Percentiles rank a stretch among this genome's conserved stretches.
Evolutionary conservation across 116 monocot species (phyloP).

Genomic region (Cymodocea nodosa): DNA sequence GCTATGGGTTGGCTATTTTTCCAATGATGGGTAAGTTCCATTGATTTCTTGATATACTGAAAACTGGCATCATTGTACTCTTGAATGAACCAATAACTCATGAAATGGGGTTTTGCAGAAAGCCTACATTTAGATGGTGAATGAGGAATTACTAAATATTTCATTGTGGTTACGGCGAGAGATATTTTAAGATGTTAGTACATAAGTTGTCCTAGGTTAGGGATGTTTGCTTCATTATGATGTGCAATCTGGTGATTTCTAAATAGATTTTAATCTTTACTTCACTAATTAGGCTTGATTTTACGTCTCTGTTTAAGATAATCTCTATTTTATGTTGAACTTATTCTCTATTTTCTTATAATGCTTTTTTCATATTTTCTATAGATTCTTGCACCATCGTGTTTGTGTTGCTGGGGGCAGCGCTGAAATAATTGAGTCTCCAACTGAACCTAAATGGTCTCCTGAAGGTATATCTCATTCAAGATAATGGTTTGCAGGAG

Average conservation of each 20-base stretch:
- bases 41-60: constrained; percentile 1
- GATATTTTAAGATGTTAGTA: not conserved
- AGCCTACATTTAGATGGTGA: not conserved
- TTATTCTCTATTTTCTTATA: not conserved
- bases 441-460: constrained; percentile 92
- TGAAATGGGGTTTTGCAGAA: not conserved
- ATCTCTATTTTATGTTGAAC: not conserved
- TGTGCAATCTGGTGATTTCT: too few species aligned
- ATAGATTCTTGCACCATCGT: constrained; percentile 41
- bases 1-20: constrained; percentile 96
- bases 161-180: not conserved
- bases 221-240: too few species aligned
- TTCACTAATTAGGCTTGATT: too few species aligned
- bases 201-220: too few species aligned
- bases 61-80: not conserved
- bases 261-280: too few species aligned
- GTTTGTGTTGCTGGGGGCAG: constrained; percentile 74
- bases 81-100: not conserved
- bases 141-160: too few species aligned
- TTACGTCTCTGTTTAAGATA: too few species aligned
- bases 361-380: not conserved
- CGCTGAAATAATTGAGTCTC: constrained; percentile 39
- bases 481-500: not conserved
- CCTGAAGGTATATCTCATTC: constrained; percentile 22
- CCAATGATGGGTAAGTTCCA: constrained; percentile 59